These are phyloP conservation scores for Candolleomyces eurysporus DNA, from an alignment of 768 basidiomycete species.

Conservation along the genomic window DNA sequence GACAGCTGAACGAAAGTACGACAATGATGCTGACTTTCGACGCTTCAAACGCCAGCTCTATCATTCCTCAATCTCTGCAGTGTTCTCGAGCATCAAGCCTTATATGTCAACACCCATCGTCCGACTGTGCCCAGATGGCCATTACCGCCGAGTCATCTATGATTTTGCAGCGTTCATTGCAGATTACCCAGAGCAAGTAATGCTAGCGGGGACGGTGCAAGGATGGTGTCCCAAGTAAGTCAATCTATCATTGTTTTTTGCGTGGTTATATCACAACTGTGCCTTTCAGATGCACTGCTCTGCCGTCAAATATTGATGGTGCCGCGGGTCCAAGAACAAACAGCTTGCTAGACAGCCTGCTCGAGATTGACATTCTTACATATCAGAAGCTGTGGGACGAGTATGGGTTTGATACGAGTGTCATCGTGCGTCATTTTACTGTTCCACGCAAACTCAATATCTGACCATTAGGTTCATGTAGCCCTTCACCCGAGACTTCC, in stretches of 20 bases:
- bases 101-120: slow-evolving; percentile 6
- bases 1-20: slow-evolving; percentile 5
- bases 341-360: background rate
- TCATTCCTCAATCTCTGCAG: slow-evolving; percentile 3
- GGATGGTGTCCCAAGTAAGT: slow-evolving; percentile 16
- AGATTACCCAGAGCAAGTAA: slow-evolving; percentile 20
- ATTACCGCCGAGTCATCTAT: slow-evolving; percentile 6
- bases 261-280: background rate
- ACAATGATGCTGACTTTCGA: slow-evolving; percentile 8
- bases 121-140: slow-evolving; percentile 6
- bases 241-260: background rate
- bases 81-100: background rate
- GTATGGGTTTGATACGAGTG: slow-evolving; percentile 7
- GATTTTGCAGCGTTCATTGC: slow-evolving; percentile 18
- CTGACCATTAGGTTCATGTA: slow-evolving; percentile 6
- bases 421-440: background rate
- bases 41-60: slow-evolving; percentile 10
- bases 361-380: background rate
- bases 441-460: background rate
- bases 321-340: background rate
- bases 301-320: background rate
- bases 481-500: slow-evolving; percentile 30
- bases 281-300: slow-evolving; percentile 4
- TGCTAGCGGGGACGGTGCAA: slow-evolving; percentile 15
- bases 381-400: slow-evolving; percentile 4